Percentiles rank a stretch among this genome's conserved stretches.
Evolutionary conservation across 352 stramenopile species (phyloP).

Genomic region (Globisporangium middletonii): DNA sequence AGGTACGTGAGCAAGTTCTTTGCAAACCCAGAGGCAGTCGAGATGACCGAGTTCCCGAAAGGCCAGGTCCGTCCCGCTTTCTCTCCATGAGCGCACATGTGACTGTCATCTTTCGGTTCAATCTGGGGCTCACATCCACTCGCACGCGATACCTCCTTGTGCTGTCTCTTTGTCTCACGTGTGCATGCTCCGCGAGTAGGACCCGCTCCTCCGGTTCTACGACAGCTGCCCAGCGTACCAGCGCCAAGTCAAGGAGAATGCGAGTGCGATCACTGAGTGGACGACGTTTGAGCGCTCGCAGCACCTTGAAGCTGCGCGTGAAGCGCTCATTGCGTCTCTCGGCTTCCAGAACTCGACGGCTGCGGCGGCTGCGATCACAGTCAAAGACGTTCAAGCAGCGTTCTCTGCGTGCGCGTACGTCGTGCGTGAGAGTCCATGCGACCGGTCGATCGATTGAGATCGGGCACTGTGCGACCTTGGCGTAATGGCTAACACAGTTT

Average conservation of each 20-base stretch:
- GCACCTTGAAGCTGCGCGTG: conserved; percentile 23
- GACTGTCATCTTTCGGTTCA: neutral
- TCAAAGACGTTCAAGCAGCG: conserved; percentile 33
- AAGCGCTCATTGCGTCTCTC: conserved; percentile 28
- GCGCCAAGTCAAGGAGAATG: conserved; percentile 47
- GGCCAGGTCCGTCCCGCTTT: conserved; percentile 2
- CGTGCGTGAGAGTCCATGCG: neutral
- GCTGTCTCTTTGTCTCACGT: neutral
- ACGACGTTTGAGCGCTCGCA: conserved; percentile 29
- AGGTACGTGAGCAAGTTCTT: conserved; percentile 65
- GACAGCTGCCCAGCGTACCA: conserved; percentile 58
- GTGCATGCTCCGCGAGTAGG: conserved; percentile 15
- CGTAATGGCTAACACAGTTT: neutral
- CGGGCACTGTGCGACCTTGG: neutral
- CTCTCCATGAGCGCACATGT: neutral
- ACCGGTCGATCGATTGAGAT: neutral
- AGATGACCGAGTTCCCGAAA: conserved; percentile 39
- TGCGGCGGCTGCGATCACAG: conserved; percentile 19
- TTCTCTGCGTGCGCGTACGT: conserved; percentile 66
- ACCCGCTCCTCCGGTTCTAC: conserved; percentile 60
- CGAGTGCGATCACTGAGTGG: conserved; percentile 30
- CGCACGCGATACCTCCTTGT: neutral
- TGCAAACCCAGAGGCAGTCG: conserved; percentile 37
- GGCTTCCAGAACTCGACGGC: conserved; percentile 21
- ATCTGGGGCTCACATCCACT: neutral